Evolutionary conservation across 768 basidiomycete species (phyloP), one percentile per base, ranked within the genome.

Genomic region (Xerocomus brunneocitrinus): DNA sequence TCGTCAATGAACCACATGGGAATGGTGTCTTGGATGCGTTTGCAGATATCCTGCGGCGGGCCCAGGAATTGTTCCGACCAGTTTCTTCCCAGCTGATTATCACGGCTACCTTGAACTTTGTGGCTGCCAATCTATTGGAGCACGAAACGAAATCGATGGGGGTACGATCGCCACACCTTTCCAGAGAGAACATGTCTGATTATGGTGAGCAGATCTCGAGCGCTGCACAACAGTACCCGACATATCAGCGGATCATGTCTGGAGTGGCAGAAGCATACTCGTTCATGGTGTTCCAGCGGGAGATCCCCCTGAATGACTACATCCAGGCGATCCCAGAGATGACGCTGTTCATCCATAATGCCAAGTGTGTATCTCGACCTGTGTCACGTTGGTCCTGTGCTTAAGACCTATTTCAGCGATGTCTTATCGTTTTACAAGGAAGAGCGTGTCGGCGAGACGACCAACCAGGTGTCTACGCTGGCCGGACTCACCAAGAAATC

Each of bases 391-490:
- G 22, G n/a, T 9, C 32, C 3, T 3, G 31, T 13, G 30, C n/a
- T 41, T 5, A 50, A 10, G 7, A 16, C 16, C 1, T 25, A 3
- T 30, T 62, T 38, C 24, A 76, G 74, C 52, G 74, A 77, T 34
- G 58, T 76, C 28, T 56, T 75, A 2, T 75, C 70, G 0, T 76
- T 76, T 50, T 72, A 76, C 53, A 69, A 76, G 52, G 76, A 77
- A 63, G 75, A 76, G 47, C 49, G 63, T 2, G 63, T 49, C 0
- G 69, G 66, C 3, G 76, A 76, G 48, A 52, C 55, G 5, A 63
- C 66, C 34, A 76, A 75, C 52, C 69, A 63, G 27, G 58, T 75
- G 32, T 73, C 75, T 0, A 54, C 63, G 14, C 50, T 69, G 0
- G 73, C 74, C 0, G 54, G 56, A 10, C 61, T 55, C 27, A 52